phyloP scores from a whole-genome alignment of 2,329 filamentous ascomycete species.

The Fusarium napiforme region DNA sequence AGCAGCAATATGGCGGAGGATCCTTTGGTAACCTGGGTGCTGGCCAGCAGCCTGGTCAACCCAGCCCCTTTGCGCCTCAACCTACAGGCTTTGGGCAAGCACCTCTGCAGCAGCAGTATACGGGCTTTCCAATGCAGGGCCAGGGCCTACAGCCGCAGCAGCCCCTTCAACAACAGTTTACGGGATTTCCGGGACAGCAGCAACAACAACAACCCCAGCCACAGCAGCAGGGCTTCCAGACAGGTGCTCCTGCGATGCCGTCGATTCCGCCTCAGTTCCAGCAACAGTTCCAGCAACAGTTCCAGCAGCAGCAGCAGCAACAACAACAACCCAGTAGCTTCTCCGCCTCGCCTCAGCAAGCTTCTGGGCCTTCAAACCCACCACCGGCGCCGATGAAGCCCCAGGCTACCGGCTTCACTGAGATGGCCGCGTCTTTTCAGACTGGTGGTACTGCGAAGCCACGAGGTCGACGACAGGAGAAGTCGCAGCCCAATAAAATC shows the following conservation, averaged over 20 bases:
- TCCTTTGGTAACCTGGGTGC: slow-evolving; percentile 57
- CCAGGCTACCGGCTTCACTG: slow-evolving; percentile 72
- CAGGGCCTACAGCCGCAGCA: slow-evolving; percentile 67
- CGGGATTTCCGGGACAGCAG: slow-evolving; percentile 66
- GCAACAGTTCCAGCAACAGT: slow-evolving; percentile 65
- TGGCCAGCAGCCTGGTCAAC: slow-evolving; percentile 59
- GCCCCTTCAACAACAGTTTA: slow-evolving; percentile 73
- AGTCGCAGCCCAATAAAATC: slow-evolving; percentile 74
- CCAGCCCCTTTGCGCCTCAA: slow-evolving; percentile 66
- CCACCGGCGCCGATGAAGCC: slow-evolving; percentile 71
- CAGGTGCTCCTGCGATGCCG: slow-evolving; percentile 68
- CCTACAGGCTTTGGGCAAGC: slow-evolving; percentile 68
- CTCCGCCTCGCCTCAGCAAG: slow-evolving; percentile 61
- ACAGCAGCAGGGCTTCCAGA: slow-evolving; percentile 69
- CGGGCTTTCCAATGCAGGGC: slow-evolving; percentile 67
- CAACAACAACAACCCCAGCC: slow-evolving; percentile 53
- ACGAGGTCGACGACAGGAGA: slow-evolving; percentile 59
- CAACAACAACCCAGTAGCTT: slow-evolving; percentile 61
- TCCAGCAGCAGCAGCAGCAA: slow-evolving; percentile 59
- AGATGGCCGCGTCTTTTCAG: slow-evolving; percentile 75
- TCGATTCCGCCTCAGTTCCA: slow-evolving; percentile 70
- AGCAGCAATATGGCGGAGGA: slow-evolving; percentile 60
- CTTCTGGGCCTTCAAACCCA: slow-evolving; percentile 59
- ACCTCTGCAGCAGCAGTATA: slow-evolving; percentile 66
- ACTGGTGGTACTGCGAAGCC: slow-evolving; percentile 59